Percentiles rank a stretch among this genome's conserved stretches.
phyloP scores from a whole-genome alignment of 1,139 yeast genomes.

The Suhomyces yuchorum region DNA sequence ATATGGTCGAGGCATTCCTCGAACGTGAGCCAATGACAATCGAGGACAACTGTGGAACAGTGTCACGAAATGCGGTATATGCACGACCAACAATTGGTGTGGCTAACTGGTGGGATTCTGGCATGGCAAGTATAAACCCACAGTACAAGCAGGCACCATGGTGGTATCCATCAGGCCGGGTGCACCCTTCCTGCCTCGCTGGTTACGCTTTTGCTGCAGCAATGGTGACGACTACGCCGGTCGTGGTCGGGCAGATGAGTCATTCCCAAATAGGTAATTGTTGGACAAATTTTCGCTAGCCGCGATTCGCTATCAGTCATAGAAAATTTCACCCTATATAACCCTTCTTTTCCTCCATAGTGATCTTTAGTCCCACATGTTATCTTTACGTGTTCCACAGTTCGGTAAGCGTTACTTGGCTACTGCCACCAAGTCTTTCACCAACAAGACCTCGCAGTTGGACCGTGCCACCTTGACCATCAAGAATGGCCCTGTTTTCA shows the following conservation, averaged over 20 bases:
- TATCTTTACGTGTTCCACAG: constrained; percentile 8
- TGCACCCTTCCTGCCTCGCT: neutral
- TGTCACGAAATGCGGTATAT: neutral
- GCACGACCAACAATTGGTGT: neutral
- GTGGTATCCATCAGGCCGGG: neutral
- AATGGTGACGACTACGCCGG: constrained; percentile 2
- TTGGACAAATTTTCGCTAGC: constrained; percentile 29
- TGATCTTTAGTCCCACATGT: constrained; percentile 5
- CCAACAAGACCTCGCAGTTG: constrained; percentile 44
- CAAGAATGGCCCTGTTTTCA: constrained; percentile 90
- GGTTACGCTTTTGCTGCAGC: constrained; percentile 1
- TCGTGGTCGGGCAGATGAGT: constrained; percentile 16
- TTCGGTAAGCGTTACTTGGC: constrained; percentile 36
- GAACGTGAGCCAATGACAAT: neutral
- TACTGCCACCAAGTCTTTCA: constrained; percentile 37
- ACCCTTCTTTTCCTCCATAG: constrained; percentile 7
- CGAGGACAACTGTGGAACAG: neutral
- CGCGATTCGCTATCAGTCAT: constrained; percentile 44
- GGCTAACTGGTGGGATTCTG: neutral
- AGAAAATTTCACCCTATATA: constrained; percentile 13
- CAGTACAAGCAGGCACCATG: neutral
- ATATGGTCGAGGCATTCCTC: neutral
- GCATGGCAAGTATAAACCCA: neutral
- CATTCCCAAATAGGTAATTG: constrained; percentile 37
- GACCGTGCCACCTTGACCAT: constrained; percentile 90